Percentiles rank a stretch among this genome's conserved stretches.
phyloP scores from a whole-genome alignment of 257 asterid genomes.

The Solanum acaule region DNA sequence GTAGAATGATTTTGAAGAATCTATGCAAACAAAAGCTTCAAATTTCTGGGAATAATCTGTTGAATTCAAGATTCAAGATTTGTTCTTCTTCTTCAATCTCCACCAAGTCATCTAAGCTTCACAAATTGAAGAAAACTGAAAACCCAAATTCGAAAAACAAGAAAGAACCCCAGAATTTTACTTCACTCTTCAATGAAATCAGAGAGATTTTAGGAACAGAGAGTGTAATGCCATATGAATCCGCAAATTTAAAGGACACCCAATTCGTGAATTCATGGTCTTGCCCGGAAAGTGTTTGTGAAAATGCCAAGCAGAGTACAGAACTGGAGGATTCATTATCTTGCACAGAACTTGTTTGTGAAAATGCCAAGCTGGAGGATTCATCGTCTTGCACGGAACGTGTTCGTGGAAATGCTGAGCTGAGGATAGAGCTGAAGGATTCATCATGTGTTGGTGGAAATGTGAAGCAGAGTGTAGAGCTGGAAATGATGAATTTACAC shows the following conservation, averaged over 20 bases:
- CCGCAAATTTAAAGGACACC: slow-evolving; percentile 6
- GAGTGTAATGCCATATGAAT: slow-evolving; percentile 8
- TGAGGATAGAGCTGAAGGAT: background rate
- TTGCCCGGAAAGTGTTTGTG: slow-evolving; percentile 25
- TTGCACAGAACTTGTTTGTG: slow-evolving; percentile 30
- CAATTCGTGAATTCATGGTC: background rate
- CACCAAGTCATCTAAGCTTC: slow-evolving; percentile 10
- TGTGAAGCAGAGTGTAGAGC: slow-evolving; percentile 23
- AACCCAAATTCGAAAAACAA: slow-evolving; percentile 8
- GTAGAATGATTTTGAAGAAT: slow-evolving; percentile 9
- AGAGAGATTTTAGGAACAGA: slow-evolving; percentile 52
- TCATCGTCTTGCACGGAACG: background rate
- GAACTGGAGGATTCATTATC: background rate
- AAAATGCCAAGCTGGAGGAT: slow-evolving; percentile 30
- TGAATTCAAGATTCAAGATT: slow-evolving; percentile 15
- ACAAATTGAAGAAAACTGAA: slow-evolving; percentile 13
- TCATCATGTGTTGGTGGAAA: slow-evolving; percentile 43
- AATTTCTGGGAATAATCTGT: slow-evolving; percentile 2
- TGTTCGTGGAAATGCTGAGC: slow-evolving; percentile 59
- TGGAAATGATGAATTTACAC: background rate
- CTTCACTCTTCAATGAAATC: slow-evolving; percentile 62
- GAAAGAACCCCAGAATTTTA: slow-evolving; percentile 14
- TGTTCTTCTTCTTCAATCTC: slow-evolving; percentile 9
- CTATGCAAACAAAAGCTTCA: slow-evolving; percentile 16
- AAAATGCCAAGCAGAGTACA: slow-evolving; percentile 33